Evolutionary conservation across 2,329 filamentous ascomycete genomes (phyloP), one percentile per base, ranked within the genome.

Genomic region (Colletotrichum ledebouriae): DNA sequence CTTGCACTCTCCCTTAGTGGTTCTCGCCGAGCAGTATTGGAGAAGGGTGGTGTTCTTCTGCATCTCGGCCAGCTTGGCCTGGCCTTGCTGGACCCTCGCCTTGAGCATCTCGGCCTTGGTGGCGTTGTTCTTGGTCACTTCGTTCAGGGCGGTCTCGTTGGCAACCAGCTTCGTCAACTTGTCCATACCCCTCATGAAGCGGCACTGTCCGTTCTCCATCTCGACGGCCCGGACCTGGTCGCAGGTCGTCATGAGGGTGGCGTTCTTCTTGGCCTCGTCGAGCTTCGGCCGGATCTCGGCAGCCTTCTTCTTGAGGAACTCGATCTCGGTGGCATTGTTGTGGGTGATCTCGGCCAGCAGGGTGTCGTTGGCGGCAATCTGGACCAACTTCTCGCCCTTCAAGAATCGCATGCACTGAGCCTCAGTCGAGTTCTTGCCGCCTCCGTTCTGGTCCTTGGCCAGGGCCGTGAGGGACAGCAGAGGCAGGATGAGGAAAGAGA

Each of bases 301-400:
- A 2, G 78, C 78, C 72, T 80, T 78, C 63, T 77, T 74, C 74
- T 81, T 76, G 72, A 82, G 75, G 29, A 73, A 73, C 11, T 74
- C 76, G 5, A 76, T 75, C 67, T 75, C 75, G 52, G 80, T 80
- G 34, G 78, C 74, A 68, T 82, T 78, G 72, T 76, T 75, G 22
- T 78, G 70, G 53, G 77, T 76, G 52, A 75, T 67, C 56, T 73
- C 58, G 39, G 75, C 73, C 4, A 82, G 75, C 67, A 73, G 71
- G 39, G 79, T 81, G 6, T 73, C 68, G 73, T 82, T 81, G 72
- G 71, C 68, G 20, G 78, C 79, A 4, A 80, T 71, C 46, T 74
- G 71, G 61, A 78, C 71, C 39, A 77, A 47, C 44, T 72, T 52
- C 68, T 73, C 76, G 5, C 79, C 72, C 62, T 72, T 72, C 50